These are phyloP conservation scores for Monosporascus sp. DNA, from an alignment of 2,329 filamentous ascomycete species.

Conservation along the genomic window DNA sequence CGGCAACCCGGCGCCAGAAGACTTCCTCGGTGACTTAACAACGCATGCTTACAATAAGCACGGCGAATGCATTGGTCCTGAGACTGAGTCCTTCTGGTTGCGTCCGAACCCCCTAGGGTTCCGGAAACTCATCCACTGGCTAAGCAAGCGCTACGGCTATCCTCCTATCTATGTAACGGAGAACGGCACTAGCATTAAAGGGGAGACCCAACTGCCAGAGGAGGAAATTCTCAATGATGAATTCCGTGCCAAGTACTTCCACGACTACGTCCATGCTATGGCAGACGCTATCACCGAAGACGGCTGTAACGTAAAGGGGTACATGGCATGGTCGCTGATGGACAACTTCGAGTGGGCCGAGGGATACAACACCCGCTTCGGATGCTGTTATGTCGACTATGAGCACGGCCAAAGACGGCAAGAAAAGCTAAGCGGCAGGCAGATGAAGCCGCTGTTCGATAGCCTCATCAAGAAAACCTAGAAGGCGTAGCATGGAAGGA, in stretches of 20 bases:
- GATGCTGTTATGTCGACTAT: constrained; percentile 33
- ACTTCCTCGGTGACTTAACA: constrained; percentile 73
- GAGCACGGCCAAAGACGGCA: not conserved
- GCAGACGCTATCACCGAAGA: constrained; percentile 66
- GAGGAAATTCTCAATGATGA: constrained; percentile 74
- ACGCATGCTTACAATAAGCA: constrained; percentile 64
- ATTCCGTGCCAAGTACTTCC: constrained; percentile 76
- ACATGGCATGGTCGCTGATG: constrained; percentile 84
- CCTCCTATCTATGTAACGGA: constrained; percentile 85
- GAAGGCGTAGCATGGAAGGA: not conserved
- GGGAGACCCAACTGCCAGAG: constrained; percentile 69
- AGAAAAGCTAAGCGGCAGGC: not conserved
- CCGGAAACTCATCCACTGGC: constrained; percentile 70
- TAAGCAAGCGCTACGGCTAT: constrained; percentile 68
- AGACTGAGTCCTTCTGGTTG: constrained; percentile 80
- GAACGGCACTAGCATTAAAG: constrained; percentile 80
- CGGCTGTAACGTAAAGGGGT: constrained; percentile 72
- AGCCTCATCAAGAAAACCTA: not conserved
- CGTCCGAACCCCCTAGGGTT: constrained; percentile 72
- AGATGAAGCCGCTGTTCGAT: not conserved
- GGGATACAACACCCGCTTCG: constrained; percentile 69
- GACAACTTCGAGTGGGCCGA: constrained; percentile 95
- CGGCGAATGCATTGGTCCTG: constrained; percentile 69
- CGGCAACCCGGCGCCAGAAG: constrained; percentile 54
- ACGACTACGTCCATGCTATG: constrained; percentile 71